Conservation (phyloP, 2,329 filamentous ascomycete genomes). For the Ophiostoma triangulosporum region DNA sequence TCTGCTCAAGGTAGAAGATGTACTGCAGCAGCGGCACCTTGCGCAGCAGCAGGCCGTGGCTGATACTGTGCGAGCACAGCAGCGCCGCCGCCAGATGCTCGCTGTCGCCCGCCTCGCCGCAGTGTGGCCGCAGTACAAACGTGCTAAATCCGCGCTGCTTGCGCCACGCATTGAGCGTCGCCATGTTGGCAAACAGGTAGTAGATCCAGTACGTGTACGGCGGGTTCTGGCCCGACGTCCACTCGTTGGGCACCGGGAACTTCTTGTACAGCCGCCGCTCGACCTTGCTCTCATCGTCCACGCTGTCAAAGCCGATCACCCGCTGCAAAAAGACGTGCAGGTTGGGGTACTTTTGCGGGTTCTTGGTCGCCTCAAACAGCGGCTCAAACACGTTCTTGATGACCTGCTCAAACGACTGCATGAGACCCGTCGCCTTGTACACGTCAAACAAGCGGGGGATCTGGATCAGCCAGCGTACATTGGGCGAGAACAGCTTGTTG, state of each 20-base stretch:
- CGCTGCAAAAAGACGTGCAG: slow-evolving; percentile 88
- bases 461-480: slow-evolving; percentile 94
- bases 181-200: slow-evolving; percentile 87
- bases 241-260: slow-evolving; percentile 78
- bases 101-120: slow-evolving; percentile 90
- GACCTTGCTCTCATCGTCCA: slow-evolving; percentile 95
- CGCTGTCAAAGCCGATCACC: slow-evolving; percentile 93
- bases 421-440: slow-evolving; percentile 77
- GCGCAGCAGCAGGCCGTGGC: slow-evolving; percentile 78
- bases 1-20: slow-evolving; percentile 94
- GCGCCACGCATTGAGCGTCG: slow-evolving; percentile 82
- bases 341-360: slow-evolving; percentile 78
- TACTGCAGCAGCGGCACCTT: slow-evolving; percentile 95
- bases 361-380: slow-evolving; percentile 82
- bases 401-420: slow-evolving; percentile 83
- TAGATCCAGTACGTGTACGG: slow-evolving; percentile 99
- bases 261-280: slow-evolving; percentile 92
- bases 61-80: slow-evolving; percentile 91
- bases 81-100: slow-evolving; percentile 89
- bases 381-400: slow-evolving; percentile 86
- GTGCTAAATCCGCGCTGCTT: slow-evolving; percentile 91
- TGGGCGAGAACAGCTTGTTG: slow-evolving; percentile 95
- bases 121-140: slow-evolving; percentile 83
- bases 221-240: slow-evolving; percentile 88
- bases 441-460: slow-evolving; percentile 90